phyloP scores from a whole-genome alignment of 106 monocot species.

The Acanthochlamys bracteata region DNA sequence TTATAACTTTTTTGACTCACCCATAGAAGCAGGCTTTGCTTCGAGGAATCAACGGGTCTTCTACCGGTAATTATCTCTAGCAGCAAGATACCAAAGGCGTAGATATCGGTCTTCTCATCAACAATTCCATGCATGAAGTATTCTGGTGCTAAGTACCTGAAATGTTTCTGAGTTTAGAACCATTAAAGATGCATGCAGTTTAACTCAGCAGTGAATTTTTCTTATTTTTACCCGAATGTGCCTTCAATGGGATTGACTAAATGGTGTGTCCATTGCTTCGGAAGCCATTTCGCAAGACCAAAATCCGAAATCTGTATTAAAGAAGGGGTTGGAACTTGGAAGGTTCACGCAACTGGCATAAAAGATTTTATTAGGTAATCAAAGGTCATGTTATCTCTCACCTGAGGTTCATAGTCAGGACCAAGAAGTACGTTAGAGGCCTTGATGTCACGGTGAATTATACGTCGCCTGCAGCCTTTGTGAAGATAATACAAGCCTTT shows the following conservation, averaged over 20 bases:
- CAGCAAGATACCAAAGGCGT: constrained; percentile 56
- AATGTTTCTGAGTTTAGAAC: too few relatives aligned
- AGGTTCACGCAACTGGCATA: too few relatives aligned
- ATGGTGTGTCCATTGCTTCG: constrained; percentile 68
- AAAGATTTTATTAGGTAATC: too few relatives aligned
- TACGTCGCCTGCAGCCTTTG: constrained; percentile 32
- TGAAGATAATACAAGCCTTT: constrained; percentile 64
- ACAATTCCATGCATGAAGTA: constrained; percentile 80
- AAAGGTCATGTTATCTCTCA: too few relatives aligned
- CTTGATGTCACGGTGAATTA: constrained; percentile 69
- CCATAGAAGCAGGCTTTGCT: constrained; percentile 57
- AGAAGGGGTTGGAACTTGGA: not conserved
- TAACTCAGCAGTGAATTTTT: too few relatives aligned
- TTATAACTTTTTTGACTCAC: constrained; percentile 19
- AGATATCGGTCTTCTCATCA: constrained; percentile 73
- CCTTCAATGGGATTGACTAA: constrained; percentile 60
- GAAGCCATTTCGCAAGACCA: constrained; percentile 74
- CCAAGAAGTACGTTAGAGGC: constrained; percentile 70
- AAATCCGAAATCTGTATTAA: constrained; percentile 56
- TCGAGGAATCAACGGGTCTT: constrained; percentile 45
- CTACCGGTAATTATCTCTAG: constrained; percentile 66
- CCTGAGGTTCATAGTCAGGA: constrained; percentile 47
- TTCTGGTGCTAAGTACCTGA: constrained; percentile 75
- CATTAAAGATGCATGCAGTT: not conserved
- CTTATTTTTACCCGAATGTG: constrained; percentile 49